These are phyloP conservation scores for Wickerhamiella galacta DNA, from an alignment of 805 yeast genomes.

Conservation along the genomic window DNA sequence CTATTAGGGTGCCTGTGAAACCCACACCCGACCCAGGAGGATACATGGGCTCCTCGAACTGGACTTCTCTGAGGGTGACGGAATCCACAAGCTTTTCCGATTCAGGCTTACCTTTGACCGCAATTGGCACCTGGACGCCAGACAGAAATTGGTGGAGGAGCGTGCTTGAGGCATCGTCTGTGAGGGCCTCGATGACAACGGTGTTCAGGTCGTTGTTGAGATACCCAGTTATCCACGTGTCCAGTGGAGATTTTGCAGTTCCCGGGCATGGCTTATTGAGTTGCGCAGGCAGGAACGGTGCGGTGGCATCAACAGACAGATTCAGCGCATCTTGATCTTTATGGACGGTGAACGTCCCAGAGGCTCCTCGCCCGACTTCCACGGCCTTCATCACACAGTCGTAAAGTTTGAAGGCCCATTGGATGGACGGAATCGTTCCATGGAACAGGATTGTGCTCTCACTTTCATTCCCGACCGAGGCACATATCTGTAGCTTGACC, in stretches of 20 bases:
- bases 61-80: constrained; percentile 15
- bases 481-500: too few relatives aligned
- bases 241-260: constrained; percentile 18
- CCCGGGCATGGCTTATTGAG: constrained; percentile 14
- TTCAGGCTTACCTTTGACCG: constrained; percentile 13
- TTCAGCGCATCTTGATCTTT: constrained; percentile 3
- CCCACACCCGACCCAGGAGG: not conserved
- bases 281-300: constrained; percentile 12
- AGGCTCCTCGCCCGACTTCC: constrained; percentile 10
- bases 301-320: constrained; percentile 9
- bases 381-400: constrained; percentile 14
- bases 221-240: constrained; percentile 14
- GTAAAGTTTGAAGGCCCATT: constrained; percentile 17
- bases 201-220: constrained; percentile 14
- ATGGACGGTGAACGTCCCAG: constrained; percentile 6
- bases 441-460: not conserved
- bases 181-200: constrained; percentile 13
- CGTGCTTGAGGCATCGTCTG: constrained; percentile 1
- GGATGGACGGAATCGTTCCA: constrained; percentile 14
- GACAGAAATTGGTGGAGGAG: constrained; percentile 11
- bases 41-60: constrained; percentile 5
- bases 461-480: too few relatives aligned
- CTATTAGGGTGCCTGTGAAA: constrained; percentile 17
- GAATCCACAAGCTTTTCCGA: constrained; percentile 17
- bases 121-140: constrained; percentile 6